Evolutionary conservation across 1,139 yeast genomes (phyloP), one percentile per base, ranked within the genome.

Genomic region (Hyphopichia wangnamkhiaoensis): DNA sequence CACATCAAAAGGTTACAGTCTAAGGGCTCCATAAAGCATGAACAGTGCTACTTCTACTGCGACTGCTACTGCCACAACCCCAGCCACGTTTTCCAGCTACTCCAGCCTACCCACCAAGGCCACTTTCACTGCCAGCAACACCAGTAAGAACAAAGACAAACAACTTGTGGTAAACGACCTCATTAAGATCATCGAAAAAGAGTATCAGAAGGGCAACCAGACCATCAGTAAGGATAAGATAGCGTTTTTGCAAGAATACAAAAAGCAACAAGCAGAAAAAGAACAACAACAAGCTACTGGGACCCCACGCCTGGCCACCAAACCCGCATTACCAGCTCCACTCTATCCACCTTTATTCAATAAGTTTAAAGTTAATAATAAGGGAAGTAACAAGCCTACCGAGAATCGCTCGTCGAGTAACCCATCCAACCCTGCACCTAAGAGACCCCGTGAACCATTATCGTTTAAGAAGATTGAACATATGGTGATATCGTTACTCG

Each of bases 401-500:
- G 18, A 35, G 38, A 28, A 29, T 37, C 31, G 32, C 34, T 34
- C 37, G 44, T 31, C 34, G 24, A 31, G 31, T 39, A 30, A 44
- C 51, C 15, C 29, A 26, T n/a, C 9, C 6, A 12, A 12, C 7
- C 9, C 29, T 15, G 14, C 29, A 24, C 15, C 9, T 15, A 28
- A 29, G 20, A 7, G 12, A 15, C 29, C 33, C 13, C 35, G 14
- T 6, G 35, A 46, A 30, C 48, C 48, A 24, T 47, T 60, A 20
- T 44, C 58, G 2, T 48, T 69, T 44, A 66, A 64, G 38, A 56
- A 56, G 19, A 36, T 65, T 6, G 78, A 72, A 48, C 39, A 50
- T 24, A 43, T 58, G 2, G 45, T 68, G 4, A 58, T 72, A 3
- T 58, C 55, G 12, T 46, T 65, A 1, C 52, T 72, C 21, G 78